Evolutionary conservation across 2,329 filamentous ascomycete genomes (phyloP), one percentile per base, ranked within the genome.

Genomic region (Pestalotiopsis sp.): DNA sequence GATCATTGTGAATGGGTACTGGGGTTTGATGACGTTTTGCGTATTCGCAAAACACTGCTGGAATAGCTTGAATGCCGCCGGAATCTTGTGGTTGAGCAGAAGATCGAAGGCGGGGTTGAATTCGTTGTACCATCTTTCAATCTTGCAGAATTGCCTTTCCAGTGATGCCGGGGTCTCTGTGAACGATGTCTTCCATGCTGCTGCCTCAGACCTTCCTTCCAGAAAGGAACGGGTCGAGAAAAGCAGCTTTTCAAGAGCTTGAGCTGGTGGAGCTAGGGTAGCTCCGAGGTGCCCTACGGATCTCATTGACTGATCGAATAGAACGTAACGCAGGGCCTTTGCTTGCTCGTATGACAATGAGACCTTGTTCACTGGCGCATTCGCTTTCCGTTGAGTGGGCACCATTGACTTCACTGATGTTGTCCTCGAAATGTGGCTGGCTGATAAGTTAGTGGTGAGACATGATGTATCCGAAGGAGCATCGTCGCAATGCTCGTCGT

Each of bases 121-220:
- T 5, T 67, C 60, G 4, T 67, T 69, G 25, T 67, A 69, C 68
- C 68, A 69, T 0, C 27, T 25, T 27, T 69, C 68, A 1, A 69
- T 60, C n/a, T 67, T 65, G 49, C 65, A 41, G 12, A 60, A 65
- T 41, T 67, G 58, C 4, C 31, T 65, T 7, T 69, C 36, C 14
- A 69, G 13, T 2, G 67, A 58, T 17, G 23, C 23, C 0, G 62
- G 41, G n/a, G 27, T 39, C 31, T 13, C 14, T 4, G 11, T 59
- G 11, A n/a, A 9, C 14, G 20, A 27, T 59, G 23, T 12, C 3
- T 9, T 17, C 57, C n/a, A 5, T 13, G 57, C 6, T 13, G 13
- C 23, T 3, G 27, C 11, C 11, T 25, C 9, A 9, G 13, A 59
- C 25, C 25, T 59, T 23, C 57, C 13, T 9, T 12, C 9, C 6